Percentiles rank a stretch among this genome's conserved stretches.
These are phyloP conservation scores for Ramaria sp. DNA, from an alignment of 768 basidiomycete genomes.

Conservation along the genomic window DNA sequence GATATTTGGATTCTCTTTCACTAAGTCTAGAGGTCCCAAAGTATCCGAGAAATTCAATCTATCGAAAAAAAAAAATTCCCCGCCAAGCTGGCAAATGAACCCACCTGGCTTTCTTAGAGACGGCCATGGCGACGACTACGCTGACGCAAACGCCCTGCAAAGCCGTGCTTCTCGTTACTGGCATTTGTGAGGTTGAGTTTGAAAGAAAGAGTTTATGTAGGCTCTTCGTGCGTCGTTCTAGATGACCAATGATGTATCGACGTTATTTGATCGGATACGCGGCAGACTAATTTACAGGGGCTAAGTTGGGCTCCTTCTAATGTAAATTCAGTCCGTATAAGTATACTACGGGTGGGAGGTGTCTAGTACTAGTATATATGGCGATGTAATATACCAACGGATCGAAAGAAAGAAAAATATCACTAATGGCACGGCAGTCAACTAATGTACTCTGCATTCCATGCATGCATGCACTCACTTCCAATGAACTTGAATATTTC, in stretches of 20 bases:
- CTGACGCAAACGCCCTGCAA: not conserved
- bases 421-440: too few species aligned
- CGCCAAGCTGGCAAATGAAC: not conserved
- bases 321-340: too few species aligned
- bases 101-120: not conserved
- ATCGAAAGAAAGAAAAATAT: too few species aligned
- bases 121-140: not conserved
- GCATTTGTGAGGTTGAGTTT: not conserved
- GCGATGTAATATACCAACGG: too few species aligned
- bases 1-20: not conserved
- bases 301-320: too few species aligned
- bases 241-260: not conserved
- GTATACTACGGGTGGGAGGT: too few species aligned
- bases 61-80: not conserved
- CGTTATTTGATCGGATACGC: not conserved
- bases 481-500: too few species aligned
- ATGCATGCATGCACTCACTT: too few species aligned
- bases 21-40: not conserved
- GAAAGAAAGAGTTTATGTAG: not conserved
- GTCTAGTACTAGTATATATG: too few species aligned
- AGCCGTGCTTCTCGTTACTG: not conserved
- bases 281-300: not conserved
- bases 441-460: too few species aligned
- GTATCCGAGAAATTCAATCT: not conserved
- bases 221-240: not conserved